These are phyloP conservation scores for Pseudogymnoascus sp. DNA, from an alignment of 2,329 filamentous ascomycete species.

Conservation along the genomic window DNA sequence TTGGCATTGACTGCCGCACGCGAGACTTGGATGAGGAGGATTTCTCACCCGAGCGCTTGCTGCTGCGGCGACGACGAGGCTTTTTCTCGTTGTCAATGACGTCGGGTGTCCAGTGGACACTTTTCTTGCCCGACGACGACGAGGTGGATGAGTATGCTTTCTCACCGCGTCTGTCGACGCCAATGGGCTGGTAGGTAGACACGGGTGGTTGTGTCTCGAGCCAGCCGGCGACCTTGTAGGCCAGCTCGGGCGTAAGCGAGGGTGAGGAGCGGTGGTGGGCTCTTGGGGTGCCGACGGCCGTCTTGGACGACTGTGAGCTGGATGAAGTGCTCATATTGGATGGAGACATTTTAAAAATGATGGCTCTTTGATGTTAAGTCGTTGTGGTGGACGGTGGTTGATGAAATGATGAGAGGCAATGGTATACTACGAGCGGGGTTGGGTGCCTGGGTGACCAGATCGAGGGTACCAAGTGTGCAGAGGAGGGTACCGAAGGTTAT, in stretches of 20 bases:
- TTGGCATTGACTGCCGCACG: neutral
- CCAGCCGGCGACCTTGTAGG: constrained; percentile 9
- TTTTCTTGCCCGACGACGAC: constrained; percentile 14
- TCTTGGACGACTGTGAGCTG: constrained; percentile 11
- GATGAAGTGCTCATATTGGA: constrained; percentile 12
- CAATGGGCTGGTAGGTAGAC: neutral
- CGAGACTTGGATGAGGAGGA: neutral
- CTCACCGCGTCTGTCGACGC: neutral
- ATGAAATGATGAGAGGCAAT: neutral
- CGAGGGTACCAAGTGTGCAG: constrained; percentile 27
- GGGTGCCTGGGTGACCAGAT: constrained; percentile 23
- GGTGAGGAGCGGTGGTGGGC: neutral
- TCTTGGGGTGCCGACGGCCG: neutral
- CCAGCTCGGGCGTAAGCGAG: neutral
- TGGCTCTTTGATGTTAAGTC: constrained; percentile 13
- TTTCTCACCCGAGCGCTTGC: neutral
- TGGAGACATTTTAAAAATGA: constrained; percentile 20
- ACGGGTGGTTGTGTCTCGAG: constrained; percentile 7
- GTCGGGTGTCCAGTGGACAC: constrained; percentile 18
- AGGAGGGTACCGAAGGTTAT: constrained; percentile 11
- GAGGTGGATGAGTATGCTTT: neutral
- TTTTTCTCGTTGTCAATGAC: constrained; percentile 16
- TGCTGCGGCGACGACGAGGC: neutral
- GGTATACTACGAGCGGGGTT: constrained; percentile 1
- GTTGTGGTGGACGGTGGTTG: constrained; percentile 3